Percentiles rank a stretch among this genome's conserved stretches.
phyloP scores from a whole-genome alignment of 176 grass and related monocot genomes.

The Oryza meridionalis region DNA sequence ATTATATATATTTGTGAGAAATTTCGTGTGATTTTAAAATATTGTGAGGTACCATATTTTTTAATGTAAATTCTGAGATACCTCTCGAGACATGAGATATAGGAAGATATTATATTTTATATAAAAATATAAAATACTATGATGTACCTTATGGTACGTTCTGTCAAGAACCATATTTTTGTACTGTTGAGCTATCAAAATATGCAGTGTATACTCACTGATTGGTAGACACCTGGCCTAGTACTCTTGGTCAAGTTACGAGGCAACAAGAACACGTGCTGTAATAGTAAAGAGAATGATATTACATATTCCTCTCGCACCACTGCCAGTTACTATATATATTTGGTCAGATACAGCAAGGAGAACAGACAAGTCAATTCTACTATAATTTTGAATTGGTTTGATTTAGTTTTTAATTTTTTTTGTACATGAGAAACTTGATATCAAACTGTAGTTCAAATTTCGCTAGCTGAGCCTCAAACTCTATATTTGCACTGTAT shows the following conservation, averaged over 20 bases:
- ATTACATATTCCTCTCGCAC: not conserved
- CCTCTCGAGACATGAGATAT: too few relatives aligned
- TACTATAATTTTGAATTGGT: not conserved
- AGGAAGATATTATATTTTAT: too few relatives aligned
- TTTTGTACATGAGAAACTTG: not conserved
- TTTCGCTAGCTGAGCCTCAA: too few relatives aligned
- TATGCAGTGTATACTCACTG: not conserved
- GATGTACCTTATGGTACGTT: too few relatives aligned
- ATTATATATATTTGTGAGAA: too few relatives aligned
- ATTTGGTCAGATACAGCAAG: not conserved
- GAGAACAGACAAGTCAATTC: too few relatives aligned
- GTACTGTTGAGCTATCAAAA: not conserved
- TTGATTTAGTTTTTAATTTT: not conserved
- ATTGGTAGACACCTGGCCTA: not conserved
- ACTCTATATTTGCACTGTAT: too few relatives aligned
- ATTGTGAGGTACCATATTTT: too few relatives aligned
- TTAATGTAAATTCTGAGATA: too few relatives aligned
- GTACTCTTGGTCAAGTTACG: not conserved
- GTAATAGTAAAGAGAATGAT: conserved; percentile 2
- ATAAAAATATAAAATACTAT: too few relatives aligned
- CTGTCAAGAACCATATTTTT: too few relatives aligned
- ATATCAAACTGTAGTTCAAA: not conserved
- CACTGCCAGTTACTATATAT: not conserved
- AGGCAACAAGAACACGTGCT: conserved; percentile 6
- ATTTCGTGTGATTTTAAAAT: too few relatives aligned